phyloP scores from a whole-genome alignment of 2,329 filamentous ascomycete genomes.

The Thermomyces lanuginosus region DNA sequence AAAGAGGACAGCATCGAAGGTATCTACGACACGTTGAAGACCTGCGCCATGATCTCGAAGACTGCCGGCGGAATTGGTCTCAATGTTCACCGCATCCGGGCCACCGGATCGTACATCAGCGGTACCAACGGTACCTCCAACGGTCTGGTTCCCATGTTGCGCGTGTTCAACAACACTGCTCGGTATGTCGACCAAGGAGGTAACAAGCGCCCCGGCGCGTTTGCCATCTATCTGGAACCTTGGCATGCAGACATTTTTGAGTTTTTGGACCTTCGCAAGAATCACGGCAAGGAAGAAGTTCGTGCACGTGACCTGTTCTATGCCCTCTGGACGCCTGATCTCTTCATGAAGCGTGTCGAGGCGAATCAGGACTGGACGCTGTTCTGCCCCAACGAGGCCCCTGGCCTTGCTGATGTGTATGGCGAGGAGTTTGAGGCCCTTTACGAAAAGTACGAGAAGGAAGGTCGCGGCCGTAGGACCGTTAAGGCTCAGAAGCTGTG shows the following conservation, averaged over 20 bases:
- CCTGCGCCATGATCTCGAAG: conserved; percentile 99
- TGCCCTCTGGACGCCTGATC: conserved; percentile 92
- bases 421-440: conserved; percentile 93
- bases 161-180: conserved; percentile 98
- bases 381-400: conserved; percentile 94
- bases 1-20: conserved; percentile 99
- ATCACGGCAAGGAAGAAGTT: conserved; percentile 97
- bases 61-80: conserved; percentile 96
- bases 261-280: conserved; percentile 96
- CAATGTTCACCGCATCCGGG: conserved; percentile 90
- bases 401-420: conserved; percentile 88
- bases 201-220: conserved; percentile 96
- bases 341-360: conserved; percentile 99
- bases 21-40: conserved; percentile 98
- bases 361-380: conserved; percentile 93
- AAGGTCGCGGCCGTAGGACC: conserved; percentile 74
- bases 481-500: conserved; percentile 97
- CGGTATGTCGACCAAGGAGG: conserved; percentile 97
- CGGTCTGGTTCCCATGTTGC: conserved; percentile 91
- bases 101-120: conserved; percentile 93
- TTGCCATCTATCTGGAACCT: conserved; percentile 96
- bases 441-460: conserved; percentile 76
- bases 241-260: conserved; percentile 98
- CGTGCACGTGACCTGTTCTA: conserved; percentile 96
- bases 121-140: conserved; percentile 98